Evolutionary conservation across 31 red algal species (phyloP), one percentile per base, ranked within the genome.

Genomic region (Asparagopsis taxiformis): DNA sequence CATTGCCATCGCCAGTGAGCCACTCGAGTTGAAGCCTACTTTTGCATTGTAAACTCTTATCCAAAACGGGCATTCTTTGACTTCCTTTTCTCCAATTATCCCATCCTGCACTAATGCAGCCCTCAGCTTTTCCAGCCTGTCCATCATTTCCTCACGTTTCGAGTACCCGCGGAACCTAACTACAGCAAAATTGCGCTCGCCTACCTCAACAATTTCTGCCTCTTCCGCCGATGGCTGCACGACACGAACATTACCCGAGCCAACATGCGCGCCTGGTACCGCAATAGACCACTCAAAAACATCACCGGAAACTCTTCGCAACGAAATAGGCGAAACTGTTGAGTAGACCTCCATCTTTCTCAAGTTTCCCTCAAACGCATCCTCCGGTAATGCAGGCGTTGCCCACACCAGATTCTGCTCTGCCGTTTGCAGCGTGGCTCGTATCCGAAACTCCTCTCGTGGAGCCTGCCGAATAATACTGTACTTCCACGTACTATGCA

Each of bases 11-110:
- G 63, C 32, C 8, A 67, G 44, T 17, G 20, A 10, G 8, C 63
- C 63, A 19, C 44, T 67, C 15, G 33, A 22, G 30, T 72, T 72
- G 39, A 72, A 72, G 22, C 68, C 68, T 13, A 55, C 51, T 34
- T 41, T 72, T 20, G 44, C 16, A 55, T 72, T 48, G 55, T 54
- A 72, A 3, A 21, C 19, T 3, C 68, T 33, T 22, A 29, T 48
- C 68, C 68, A 72, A 17, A 51, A 17, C 32, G 15, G 21, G 8
- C 68, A 21, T 48, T 26, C 25, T 6, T 58, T n/a, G 6, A 58
- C 25, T 21, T 58, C 54, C 7, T 21, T n/a, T 5, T 58, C 54
- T 7, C 21, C 0, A 53, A 72, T 19, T 6, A 54, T 22, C 15
- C 68, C 68, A 38, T 72, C 68, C 13, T 53, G n/a, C 33, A 33